Percentiles rank a stretch among this genome's conserved stretches.
These are phyloP conservation scores for Akanthomyces muscarius DNA, from an alignment of 2,329 filamentous ascomycete genomes.

Conservation along the genomic window DNA sequence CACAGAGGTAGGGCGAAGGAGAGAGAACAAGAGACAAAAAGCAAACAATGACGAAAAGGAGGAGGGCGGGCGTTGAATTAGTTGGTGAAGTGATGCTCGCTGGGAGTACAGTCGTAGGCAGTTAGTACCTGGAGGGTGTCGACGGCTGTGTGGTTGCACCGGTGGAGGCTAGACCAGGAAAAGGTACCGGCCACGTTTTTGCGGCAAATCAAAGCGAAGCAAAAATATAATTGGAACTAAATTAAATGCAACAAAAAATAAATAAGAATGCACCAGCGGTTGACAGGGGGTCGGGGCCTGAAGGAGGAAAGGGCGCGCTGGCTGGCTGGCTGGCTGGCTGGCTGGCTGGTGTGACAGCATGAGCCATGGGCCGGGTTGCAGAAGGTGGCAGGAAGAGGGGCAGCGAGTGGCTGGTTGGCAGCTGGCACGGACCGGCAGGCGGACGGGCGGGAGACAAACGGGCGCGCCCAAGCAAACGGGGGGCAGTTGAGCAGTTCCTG, in stretches of 20 bases:
- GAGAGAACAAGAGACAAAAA: neutral
- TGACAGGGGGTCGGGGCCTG: neutral
- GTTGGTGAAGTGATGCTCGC: neutral
- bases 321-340: neutral
- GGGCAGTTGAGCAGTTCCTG: neutral
- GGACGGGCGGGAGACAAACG: slow-evolving; percentile 2
- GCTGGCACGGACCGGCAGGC: slow-evolving; percentile 12
- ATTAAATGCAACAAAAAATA: neutral
- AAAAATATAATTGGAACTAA: no score
- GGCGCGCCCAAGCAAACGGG: neutral
- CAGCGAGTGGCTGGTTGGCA: slow-evolving; percentile 1
- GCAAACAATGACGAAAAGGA: neutral
- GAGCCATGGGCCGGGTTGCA: no score
- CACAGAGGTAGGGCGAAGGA: neutral
- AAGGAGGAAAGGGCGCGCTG: neutral
- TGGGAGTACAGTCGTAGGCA: neutral
- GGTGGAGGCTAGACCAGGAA: neutral
- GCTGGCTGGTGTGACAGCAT: neutral
- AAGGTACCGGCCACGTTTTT: neutral
- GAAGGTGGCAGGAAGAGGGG: neutral
- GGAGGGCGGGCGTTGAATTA: neutral
- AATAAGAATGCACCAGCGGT: neutral
- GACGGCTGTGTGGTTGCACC: neutral
- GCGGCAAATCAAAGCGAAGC: neutral
- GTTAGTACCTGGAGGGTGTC: neutral